A percentile compares a stretch with the other conserved stretches of the same genome.
These are phyloP conservation scores for Annulohypoxylon truncatum DNA, from an alignment of 2,329 filamentous ascomycete species.

Conservation along the genomic window DNA sequence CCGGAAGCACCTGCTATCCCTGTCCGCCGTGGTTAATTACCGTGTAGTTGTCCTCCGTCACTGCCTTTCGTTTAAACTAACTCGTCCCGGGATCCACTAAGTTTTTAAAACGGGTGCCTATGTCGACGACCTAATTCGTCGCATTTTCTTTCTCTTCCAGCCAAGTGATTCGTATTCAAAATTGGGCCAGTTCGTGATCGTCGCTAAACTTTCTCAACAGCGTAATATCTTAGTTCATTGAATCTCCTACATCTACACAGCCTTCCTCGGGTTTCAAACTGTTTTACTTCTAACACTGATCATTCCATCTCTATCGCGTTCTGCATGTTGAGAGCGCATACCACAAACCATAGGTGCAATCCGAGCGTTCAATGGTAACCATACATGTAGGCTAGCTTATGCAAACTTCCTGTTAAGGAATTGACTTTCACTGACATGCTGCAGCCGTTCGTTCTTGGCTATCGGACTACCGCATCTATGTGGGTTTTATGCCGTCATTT, in stretches of 20 bases:
- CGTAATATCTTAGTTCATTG: neutral
- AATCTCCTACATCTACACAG: conserved; percentile 1
- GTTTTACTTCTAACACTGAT: neutral
- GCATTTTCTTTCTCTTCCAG: neutral
- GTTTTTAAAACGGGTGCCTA: conserved; percentile 20
- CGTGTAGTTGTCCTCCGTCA: conserved; percentile 7
- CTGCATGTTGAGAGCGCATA: neutral
- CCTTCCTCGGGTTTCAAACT: conserved; percentile 14
- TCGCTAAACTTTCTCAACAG: neutral
- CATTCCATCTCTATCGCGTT: neutral
- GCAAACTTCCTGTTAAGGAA: conserved; percentile 8
- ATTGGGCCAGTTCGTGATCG: conserved; percentile 1
- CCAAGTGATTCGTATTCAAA: conserved; percentile 17
- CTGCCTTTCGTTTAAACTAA: neutral
- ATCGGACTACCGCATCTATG: conserved; percentile 7
- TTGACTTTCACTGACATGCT: conserved; percentile 6
- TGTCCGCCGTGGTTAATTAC: neutral
- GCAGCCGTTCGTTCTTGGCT: conserved; percentile 15
- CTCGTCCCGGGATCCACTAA: conserved; percentile 1
- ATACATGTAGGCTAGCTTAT: neutral
- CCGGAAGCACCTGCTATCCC: neutral
- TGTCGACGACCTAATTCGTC: neutral
- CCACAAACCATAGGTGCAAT: neutral
- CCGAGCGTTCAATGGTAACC: neutral
- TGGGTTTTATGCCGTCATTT: conserved; percentile 33